Percentiles rank a stretch among this genome's conserved stretches.
Conservation (phyloP, 2,329 filamentous ascomycete species). For the Arthrinium phaeospermum region DNA sequence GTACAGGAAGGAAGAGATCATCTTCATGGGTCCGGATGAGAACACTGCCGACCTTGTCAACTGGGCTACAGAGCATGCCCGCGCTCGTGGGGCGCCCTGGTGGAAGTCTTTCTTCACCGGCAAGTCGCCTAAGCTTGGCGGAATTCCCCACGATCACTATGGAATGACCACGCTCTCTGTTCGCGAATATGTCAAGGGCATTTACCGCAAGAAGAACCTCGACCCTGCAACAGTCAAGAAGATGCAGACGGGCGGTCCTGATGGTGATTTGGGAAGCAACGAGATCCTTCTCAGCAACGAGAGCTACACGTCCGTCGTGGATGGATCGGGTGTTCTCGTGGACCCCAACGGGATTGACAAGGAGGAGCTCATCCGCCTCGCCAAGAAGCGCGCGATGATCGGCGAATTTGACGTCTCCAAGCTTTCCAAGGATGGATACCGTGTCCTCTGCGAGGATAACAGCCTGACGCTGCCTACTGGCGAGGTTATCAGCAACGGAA, state of each 20-base stretch:
- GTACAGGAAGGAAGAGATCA: conserved; percentile 92
- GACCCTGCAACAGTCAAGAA: conserved; percentile 86
- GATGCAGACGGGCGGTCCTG: conserved; percentile 96
- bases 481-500: conserved; percentile 88
- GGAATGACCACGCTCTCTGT: conserved; percentile 98
- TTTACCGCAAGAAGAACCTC: conserved; percentile 94
- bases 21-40: conserved; percentile 99
- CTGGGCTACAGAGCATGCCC: conserved; percentile 97
- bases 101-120: conserved; percentile 99
- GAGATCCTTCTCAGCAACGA: conserved; percentile 96
- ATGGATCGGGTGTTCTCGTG: conserved; percentile 92
- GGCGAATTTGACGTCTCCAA: conserved; percentile 83
- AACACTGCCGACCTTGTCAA: conserved; percentile 97
- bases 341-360: conserved; percentile 90
- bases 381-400: conserved; percentile 89
- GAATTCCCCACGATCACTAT: conserved; percentile 94
- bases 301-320: conserved; percentile 94
- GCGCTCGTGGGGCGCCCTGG: conserved; percentile 87
- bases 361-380: conserved; percentile 81
- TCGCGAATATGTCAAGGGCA: conserved; percentile 92
- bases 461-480: conserved; percentile 88
- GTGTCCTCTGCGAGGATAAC: conserved; percentile 88
- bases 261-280: conserved; percentile 96
- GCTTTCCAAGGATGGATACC: conserved; percentile 86
- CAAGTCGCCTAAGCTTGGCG: conserved; percentile 93